Conservation (phyloP, 2,329 filamentous ascomycete species). For the Cyclaneusma minus region DNA sequence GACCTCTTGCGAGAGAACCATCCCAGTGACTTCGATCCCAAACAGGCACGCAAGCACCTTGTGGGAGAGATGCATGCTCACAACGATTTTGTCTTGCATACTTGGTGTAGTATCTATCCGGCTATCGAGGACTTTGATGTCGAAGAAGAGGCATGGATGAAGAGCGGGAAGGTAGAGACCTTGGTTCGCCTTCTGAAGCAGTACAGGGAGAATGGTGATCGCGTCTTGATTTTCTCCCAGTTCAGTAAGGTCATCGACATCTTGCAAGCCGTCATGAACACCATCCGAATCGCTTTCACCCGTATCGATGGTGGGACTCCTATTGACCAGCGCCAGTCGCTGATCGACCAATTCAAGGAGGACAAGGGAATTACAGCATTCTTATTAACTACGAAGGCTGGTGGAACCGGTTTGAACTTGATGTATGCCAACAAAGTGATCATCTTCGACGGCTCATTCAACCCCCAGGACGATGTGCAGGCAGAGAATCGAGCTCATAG, state of each 20-base stretch:
- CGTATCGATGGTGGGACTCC: slow-evolving; percentile 76
- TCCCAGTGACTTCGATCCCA: slow-evolving; percentile 32
- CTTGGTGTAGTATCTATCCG: slow-evolving; percentile 45
- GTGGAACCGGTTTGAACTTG: slow-evolving; percentile 93
- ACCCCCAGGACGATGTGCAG: slow-evolving; percentile 96
- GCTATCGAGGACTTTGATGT: slow-evolving; percentile 39
- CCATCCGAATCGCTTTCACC: slow-evolving; percentile 58
- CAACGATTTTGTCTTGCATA: slow-evolving; percentile 50
- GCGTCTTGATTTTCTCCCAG: slow-evolving; percentile 81
- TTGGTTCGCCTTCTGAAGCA: slow-evolving; percentile 57
- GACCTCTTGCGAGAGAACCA: slow-evolving; percentile 60
- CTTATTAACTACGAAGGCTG: slow-evolving; percentile 81
- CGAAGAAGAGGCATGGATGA: slow-evolving; percentile 34
- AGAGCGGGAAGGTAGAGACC: slow-evolving; percentile 73
- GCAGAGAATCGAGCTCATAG: slow-evolving; percentile 94
- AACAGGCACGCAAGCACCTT: slow-evolving; percentile 33
- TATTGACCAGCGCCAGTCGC: slow-evolving; percentile 68
- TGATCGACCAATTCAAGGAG: slow-evolving; percentile 76
- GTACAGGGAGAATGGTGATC: slow-evolving; percentile 69
- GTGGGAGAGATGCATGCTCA: slow-evolving; percentile 38
- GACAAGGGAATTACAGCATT: slow-evolving; percentile 74
- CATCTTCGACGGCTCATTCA: slow-evolving; percentile 95
- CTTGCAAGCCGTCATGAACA: slow-evolving; percentile 65
- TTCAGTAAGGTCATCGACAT: slow-evolving; percentile 89
- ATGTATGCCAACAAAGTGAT: slow-evolving; percentile 94